A percentile compares a stretch with the other conserved stretches of the same genome.
These are phyloP conservation scores for Microbotryum scabiosae DNA, from an alignment of 1,284 basidiomycete species.

Conservation along the genomic window DNA sequence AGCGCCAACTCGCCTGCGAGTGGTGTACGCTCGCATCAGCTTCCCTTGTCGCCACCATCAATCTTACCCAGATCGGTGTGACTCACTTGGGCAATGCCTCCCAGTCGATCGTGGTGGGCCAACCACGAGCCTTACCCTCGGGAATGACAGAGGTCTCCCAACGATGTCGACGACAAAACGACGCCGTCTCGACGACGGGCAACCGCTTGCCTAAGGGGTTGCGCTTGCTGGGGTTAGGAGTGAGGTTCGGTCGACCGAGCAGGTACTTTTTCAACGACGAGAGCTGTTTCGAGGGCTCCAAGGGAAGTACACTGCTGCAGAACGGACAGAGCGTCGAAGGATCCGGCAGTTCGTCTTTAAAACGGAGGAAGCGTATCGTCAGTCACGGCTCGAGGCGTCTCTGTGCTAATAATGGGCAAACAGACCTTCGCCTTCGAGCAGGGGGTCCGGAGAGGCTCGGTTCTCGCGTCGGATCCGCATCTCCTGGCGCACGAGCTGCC, in stretches of 20 bases:
- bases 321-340: constrained; percentile 30
- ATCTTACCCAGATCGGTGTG: background rate
- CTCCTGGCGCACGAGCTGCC: no score
- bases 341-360: constrained; percentile 9
- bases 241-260: constrained; percentile 10
- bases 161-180: constrained; percentile 28
- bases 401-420: background rate
- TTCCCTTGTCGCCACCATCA: background rate
- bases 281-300: constrained; percentile 15
- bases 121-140: constrained; percentile 19
- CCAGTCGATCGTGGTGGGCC: constrained; percentile 25
- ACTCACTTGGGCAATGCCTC: constrained; percentile 16
- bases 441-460: background rate
- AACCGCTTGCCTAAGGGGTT: constrained; percentile 23
- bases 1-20: constrained; percentile 17
- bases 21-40: background rate
- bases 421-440: constrained; percentile 1
- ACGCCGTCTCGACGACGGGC: constrained; percentile 17
- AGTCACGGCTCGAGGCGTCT: background rate
- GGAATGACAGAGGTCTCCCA: constrained; percentile 28
- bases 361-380: background rate
- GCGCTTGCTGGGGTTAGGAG: background rate
- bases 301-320: constrained; percentile 25
- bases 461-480: no score
- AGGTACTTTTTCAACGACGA: constrained; percentile 18